Evolutionary conservation across 495 filamentous ascomycete species (phyloP).

Genomic region (Cercophora scortea): DNA sequence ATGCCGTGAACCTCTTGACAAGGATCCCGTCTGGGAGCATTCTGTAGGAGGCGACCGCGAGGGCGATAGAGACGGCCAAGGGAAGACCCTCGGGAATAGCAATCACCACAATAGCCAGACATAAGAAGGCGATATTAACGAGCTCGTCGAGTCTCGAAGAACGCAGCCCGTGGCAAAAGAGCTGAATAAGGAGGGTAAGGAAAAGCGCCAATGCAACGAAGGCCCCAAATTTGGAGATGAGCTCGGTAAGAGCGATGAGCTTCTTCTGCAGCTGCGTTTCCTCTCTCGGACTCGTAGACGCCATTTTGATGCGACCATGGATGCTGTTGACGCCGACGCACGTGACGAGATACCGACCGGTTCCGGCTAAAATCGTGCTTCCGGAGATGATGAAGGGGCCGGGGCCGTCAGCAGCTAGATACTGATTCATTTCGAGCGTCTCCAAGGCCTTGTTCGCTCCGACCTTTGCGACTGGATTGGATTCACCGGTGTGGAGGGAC

Average conservation of each 20-base stretch:
- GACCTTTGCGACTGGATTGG: conserved; percentile 57
- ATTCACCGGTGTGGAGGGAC: conserved; percentile 70
- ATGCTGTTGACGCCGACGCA: conserved; percentile 64
- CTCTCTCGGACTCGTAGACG: conserved; percentile 65
- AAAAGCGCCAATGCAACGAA: conserved; percentile 65
- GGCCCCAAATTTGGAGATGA: conserved; percentile 69
- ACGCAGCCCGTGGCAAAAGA: conserved; percentile 41
- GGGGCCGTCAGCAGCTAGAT: conserved; percentile 49
- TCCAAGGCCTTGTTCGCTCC: conserved; percentile 54
- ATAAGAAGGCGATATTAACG: too few species aligned
- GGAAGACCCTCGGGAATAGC: conserved; percentile 80
- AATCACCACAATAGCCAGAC: conserved; percentile 62
- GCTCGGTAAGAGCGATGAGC: conserved; percentile 65
- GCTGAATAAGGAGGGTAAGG: conserved; percentile 68
- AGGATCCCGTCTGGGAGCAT: conserved; percentile 80
- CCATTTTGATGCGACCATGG: conserved; percentile 78
- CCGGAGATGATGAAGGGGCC: conserved; percentile 83
- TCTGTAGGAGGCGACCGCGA: conserved; percentile 72
- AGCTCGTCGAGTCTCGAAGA: too few species aligned
- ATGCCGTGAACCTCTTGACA: conserved; percentile 66
- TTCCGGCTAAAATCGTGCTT: conserved; percentile 69
- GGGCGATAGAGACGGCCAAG: conserved; percentile 70
- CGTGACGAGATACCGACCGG: conserved; percentile 74
- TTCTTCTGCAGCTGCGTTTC: conserved; percentile 74
- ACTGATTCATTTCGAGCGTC: conserved; percentile 52